Conservation (phyloP, 2,329 filamentous ascomycete species). For the Lomentospora prolificans region DNA sequence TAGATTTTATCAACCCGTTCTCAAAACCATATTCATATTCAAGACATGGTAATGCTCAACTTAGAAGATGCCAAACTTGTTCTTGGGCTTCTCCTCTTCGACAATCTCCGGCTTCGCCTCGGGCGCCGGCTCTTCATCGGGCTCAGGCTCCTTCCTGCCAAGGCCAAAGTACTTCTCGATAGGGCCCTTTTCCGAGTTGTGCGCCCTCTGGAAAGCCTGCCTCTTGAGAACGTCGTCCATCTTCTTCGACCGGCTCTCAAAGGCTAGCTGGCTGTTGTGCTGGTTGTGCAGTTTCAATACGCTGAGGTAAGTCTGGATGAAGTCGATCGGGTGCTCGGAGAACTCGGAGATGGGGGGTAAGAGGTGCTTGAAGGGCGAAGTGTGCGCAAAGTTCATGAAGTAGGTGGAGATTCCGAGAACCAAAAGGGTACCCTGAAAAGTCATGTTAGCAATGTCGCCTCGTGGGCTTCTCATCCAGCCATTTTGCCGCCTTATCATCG, state of each 20-base stretch:
- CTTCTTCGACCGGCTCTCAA: slow-evolving; percentile 61
- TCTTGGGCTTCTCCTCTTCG: slow-evolving; percentile 43
- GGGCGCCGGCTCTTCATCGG: slow-evolving; percentile 20
- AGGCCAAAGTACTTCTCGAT: slow-evolving; percentile 36
- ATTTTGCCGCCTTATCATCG: too few relatives aligned
- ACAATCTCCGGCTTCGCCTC: slow-evolving; percentile 18
- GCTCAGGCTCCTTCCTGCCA: slow-evolving; percentile 24
- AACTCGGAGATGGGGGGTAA: slow-evolving; percentile 63
- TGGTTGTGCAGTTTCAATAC: slow-evolving; percentile 70
- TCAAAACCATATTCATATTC: too few relatives aligned
- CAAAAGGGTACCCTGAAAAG: slow-evolving; percentile 50
- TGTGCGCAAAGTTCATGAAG: slow-evolving; percentile 66
- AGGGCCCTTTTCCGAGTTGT: slow-evolving; percentile 62
- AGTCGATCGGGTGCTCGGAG: slow-evolving; percentile 59
- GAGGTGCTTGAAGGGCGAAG: slow-evolving; percentile 70
- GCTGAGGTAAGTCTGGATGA: slow-evolving; percentile 53
- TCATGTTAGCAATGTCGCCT: neutral
- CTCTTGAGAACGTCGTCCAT: slow-evolving; percentile 85
- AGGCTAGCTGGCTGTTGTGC: slow-evolving; percentile 57
- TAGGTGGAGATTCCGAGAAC: slow-evolving; percentile 64
- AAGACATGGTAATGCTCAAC: too few relatives aligned
- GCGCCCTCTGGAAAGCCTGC: slow-evolving; percentile 72
- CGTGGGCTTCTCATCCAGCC: neutral
- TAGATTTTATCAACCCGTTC: too few relatives aligned
- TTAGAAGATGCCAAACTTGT: slow-evolving; percentile 77